These are phyloP conservation scores for Pichia occidentalis DNA, from an alignment of 805 yeast species.

Conservation along the genomic window DNA sequence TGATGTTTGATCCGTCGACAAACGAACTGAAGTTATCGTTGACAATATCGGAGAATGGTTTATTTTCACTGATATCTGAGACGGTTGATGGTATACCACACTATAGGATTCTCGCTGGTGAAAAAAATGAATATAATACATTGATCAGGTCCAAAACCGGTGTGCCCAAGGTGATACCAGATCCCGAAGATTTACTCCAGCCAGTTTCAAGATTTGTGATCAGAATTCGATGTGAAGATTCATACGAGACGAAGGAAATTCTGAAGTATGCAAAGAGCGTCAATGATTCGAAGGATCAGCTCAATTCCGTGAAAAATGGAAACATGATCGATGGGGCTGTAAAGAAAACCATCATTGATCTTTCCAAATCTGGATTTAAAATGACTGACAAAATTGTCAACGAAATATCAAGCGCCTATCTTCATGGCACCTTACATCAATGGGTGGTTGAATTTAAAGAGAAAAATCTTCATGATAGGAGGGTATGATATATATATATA, in stretches of 20 bases:
- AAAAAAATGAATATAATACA: slow-evolving; percentile 13
- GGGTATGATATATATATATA: slow-evolving; percentile 11
- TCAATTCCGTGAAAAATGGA: no score
- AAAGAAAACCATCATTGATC: slow-evolving; percentile 18
- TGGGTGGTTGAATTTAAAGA: slow-evolving; percentile 25
- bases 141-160: slow-evolving; percentile 18
- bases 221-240: slow-evolving; percentile 25
- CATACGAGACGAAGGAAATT: slow-evolving; percentile 16
- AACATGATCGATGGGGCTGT: slow-evolving; percentile 13
- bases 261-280: slow-evolving; percentile 5
- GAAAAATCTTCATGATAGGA: slow-evolving; percentile 22
- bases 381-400: slow-evolving; percentile 18
- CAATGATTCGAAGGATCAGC: slow-evolving; percentile 15
- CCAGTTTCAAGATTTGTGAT: slow-evolving; percentile 21
- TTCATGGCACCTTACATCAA: slow-evolving; percentile 25
- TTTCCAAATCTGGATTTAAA: slow-evolving; percentile 20
- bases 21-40: slow-evolving; percentile 19
- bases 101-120: slow-evolving; percentile 17
- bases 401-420: slow-evolving; percentile 20
- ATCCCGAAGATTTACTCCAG: slow-evolving; percentile 24
- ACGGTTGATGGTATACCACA: slow-evolving; percentile 3
- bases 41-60: slow-evolving; percentile 26
- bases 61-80: slow-evolving; percentile 20
- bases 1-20: slow-evolving; percentile 17
- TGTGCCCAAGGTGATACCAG: slow-evolving; percentile 23